Evolutionary conservation across 2,329 filamentous ascomycete genomes (phyloP).

Genomic region (Exophiala aquamarina): DNA sequence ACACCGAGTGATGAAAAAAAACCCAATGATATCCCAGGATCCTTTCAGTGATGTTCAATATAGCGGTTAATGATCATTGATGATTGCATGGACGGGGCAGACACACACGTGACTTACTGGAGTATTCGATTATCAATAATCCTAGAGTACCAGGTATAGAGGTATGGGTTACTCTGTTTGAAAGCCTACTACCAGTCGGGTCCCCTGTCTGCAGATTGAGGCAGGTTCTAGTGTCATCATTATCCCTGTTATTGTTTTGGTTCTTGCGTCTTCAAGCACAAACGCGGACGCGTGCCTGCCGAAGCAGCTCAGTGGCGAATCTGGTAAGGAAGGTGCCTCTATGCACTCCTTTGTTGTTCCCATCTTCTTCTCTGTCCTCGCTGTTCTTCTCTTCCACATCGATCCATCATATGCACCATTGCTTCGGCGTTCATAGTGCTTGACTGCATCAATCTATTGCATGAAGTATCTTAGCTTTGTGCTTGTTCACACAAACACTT

Average conservation of each 20-base stretch:
- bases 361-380: conserved; percentile 3
- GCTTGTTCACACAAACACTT: not conserved
- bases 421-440: not conserved
- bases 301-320: not conserved
- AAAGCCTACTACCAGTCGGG: too few species aligned
- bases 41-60: conserved; percentile 10
- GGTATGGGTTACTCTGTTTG: too few species aligned
- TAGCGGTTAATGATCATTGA: not conserved
- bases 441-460: not conserved
- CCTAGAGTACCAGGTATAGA: too few species aligned
- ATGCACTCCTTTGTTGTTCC: not conserved
- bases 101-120: too few species aligned
- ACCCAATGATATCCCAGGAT: conserved; percentile 17
- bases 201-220: too few species aligned
- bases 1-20: conserved; percentile 23
- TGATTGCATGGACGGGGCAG: not conserved
- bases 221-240: too few species aligned
- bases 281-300: not conserved
- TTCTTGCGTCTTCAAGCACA: not conserved
- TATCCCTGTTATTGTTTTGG: too few species aligned
- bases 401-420: not conserved
- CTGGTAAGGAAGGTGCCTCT: not conserved
- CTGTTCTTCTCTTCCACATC: conserved; percentile 3
- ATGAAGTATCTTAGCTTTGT: not conserved
- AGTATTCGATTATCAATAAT: too few species aligned